Base-by-base conservation (phyloP, 306 rosid genomes). In the Quercus cerris region DNA sequence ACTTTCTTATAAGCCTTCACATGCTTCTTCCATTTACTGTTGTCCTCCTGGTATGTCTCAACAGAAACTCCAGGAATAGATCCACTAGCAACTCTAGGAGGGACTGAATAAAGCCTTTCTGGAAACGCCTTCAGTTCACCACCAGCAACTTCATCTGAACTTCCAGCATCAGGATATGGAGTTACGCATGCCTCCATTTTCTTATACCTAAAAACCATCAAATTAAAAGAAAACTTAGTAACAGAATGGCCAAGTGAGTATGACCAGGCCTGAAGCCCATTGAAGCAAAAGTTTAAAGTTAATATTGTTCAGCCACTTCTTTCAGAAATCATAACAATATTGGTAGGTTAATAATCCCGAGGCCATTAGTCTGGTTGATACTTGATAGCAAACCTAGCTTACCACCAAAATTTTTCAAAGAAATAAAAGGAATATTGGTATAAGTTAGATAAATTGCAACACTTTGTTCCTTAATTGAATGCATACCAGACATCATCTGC, bases 121-220 rank as follows among this genome's bases (percentile, higher is more conserved):
- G 99, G 97, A 85, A 91, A 96, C 31, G 91, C 90, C 89, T 89
- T 82, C 71, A 91, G 79, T 78, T 84, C 81, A 5, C 82, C 89
- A 25, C 85, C 89, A 62, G 88, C 79, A 80, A 74, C 91, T 70
- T 86, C 90, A 41, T 80, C 85, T 6, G 84, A 61, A 77, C 56
- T 77, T 61, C 68, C 69, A 23, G 70, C 72, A 9, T 33, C 84
- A 59, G 88, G 88, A 67, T 74, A 91, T 3, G 90, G 97, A 49
- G 97, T 90, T 76, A 93, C 73, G 71, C 98, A 93, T 54, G 70
- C 83, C 84, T 91, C 99, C 98, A 96, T 93, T 89, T 90, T 93
- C 87, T 89, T 84, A 73, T 95, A 91, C 99, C 99, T 94, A 69
- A 77, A 14, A 70, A 52, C 67, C 78, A 83, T 75, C 82, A 44